A percentile compares a stretch with the other conserved stretches of the same genome.
Evolutionary conservation across 2,329 filamentous ascomycete genomes (phyloP).

Genomic region (Arthrobotrys entomopaga): DNA sequence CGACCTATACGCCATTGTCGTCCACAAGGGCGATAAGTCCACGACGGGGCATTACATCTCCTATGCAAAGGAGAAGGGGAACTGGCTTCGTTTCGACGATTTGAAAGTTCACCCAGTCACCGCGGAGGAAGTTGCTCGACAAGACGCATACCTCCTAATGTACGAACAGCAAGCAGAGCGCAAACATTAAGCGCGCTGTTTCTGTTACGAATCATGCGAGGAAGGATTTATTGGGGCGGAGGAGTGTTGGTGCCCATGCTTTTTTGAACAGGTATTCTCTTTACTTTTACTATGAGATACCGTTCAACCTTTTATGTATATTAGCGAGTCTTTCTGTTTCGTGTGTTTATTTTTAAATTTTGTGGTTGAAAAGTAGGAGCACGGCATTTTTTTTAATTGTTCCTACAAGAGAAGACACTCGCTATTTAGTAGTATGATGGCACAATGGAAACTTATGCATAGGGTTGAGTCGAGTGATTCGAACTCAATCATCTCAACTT

Average conservation of each 20-base stretch:
- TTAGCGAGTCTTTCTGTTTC: constrained; percentile 25
- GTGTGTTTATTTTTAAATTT: not conserved
- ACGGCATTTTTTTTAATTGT: no score
- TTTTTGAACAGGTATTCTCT: not conserved
- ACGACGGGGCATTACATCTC: constrained; percentile 47
- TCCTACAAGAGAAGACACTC: no score
- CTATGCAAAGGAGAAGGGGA: constrained; percentile 36
- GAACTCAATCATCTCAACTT: not conserved
- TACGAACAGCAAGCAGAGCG: constrained; percentile 32
- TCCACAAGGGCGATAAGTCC: constrained; percentile 39
- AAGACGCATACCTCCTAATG: constrained; percentile 52
- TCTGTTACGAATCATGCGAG: not conserved
- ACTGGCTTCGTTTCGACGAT: constrained; percentile 49
- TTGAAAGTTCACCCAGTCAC: constrained; percentile 36
- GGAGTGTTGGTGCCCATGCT: not conserved
- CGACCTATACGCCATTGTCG: constrained; percentile 40
- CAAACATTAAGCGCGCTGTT: not conserved
- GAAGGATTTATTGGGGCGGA: not conserved
- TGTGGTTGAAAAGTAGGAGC: constrained; percentile 11
- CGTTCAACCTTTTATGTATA: constrained; percentile 18
- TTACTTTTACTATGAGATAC: not conserved
- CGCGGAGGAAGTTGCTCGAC: constrained; percentile 36
- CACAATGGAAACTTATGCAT: constrained; percentile 5
- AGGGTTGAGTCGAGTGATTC: not conserved
- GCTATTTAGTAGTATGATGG: not conserved